Base-by-base conservation (phyloP, 257 asterid species). In the Penstemon newberryi region DNA sequence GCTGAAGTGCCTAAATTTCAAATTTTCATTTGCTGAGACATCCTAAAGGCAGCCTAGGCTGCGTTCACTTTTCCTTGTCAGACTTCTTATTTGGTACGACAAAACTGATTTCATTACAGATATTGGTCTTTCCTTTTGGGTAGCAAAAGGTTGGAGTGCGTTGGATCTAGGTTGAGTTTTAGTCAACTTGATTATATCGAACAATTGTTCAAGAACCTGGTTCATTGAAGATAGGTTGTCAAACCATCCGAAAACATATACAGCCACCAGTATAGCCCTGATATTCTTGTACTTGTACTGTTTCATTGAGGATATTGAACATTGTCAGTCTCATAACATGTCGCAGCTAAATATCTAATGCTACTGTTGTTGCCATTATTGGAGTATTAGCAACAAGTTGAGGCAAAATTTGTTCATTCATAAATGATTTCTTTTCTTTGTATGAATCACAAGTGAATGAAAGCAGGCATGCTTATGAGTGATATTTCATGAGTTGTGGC, bases 1-100 rank as follows among this genome's bases (percentile, higher is more conserved):
- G 70, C 66, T 65, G 68, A 79, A 60, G 72, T 10, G 41, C 83
- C 96, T 51, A 73, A 80, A 9, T 92, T 77, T 73, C 84, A 88
- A 61, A 61, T 88, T 49, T 90, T 92, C 81, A 73, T 92, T 56
- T 89, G 98, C 86, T 87, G 91, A 89, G 68, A 36, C 69, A 56
- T 70, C 69, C 79, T 13, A 11, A 59, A 73, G 62, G 84, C 33
- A 25, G 33, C 33, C 33, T 75, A 66, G 11, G 38, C 63, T 41
- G 51, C 51, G 37, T 51, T 65, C 51, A 7, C 13, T 66, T 38
- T 62, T 19, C 70, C 40, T 55, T 68, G 63, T 42, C 47, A 59
- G 63, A 43, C 42, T 38, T 10, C 41, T 45, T 41, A 13, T 44
- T 12, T 50, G 45, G 60, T 47, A 13, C 33, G 51, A 15, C 7